A percentile compares a stretch with the other conserved stretches of the same genome.
phyloP scores from a whole-genome alignment of 805 yeast genomes.

The Torulaspora quercuum region DNA sequence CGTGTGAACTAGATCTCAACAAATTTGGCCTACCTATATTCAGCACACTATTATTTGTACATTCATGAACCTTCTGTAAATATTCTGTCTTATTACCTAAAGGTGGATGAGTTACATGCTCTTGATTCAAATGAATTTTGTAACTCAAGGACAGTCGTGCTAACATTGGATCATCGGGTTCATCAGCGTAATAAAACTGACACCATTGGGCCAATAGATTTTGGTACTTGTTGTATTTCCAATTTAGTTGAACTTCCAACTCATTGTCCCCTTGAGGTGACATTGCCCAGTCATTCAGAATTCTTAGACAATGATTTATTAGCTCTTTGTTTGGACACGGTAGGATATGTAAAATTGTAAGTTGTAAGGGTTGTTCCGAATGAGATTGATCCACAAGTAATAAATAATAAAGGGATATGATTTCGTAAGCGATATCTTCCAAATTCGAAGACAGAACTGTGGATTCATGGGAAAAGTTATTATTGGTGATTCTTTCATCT shows the following conservation, averaged over 20 bases:
- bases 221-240: constrained; percentile 27
- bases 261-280: constrained; percentile 10
- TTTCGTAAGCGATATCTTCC: constrained; percentile 30
- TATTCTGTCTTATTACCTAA: constrained; percentile 10
- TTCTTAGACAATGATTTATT: constrained; percentile 25
- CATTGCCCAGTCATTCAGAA: constrained; percentile 24
- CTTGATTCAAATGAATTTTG: constrained; percentile 11
- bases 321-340: constrained; percentile 31
- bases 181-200: constrained; percentile 22
- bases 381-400: constrained; percentile 22
- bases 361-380: constrained; percentile 24
- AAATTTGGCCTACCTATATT: constrained; percentile 13
- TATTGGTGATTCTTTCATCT: constrained; percentile 6
- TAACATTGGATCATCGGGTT: constrained; percentile 19
- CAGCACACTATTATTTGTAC: constrained; percentile 10
- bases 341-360: constrained; percentile 26
- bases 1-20: constrained; percentile 23
- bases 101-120: neutral
- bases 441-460: constrained; percentile 3
- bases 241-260: constrained; percentile 18
- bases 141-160: constrained; percentile 13
- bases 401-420: constrained; percentile 32
- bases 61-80: constrained; percentile 13
- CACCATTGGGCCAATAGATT: constrained; percentile 29
- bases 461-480: neutral